Conservation (phyloP, 257 asterid genomes). For the Penstemon eatonii region DNA sequence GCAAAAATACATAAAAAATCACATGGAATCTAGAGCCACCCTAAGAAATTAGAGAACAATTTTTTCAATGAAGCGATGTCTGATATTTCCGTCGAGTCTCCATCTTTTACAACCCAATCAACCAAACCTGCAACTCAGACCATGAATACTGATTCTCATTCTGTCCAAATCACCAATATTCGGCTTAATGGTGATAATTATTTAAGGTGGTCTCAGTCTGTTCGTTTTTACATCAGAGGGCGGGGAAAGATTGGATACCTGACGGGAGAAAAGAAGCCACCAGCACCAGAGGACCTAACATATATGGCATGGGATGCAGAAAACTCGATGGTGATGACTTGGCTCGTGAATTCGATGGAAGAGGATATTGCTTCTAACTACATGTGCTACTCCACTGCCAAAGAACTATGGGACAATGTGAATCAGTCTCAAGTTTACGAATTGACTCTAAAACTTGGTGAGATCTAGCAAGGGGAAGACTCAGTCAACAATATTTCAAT, state of each 20-base stretch:
- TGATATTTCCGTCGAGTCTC: no score
- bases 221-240: not conserved
- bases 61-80: no score
- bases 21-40: no score
- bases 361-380: not conserved
- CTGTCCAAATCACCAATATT: not conserved
- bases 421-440: not conserved
- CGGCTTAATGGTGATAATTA: not conserved
- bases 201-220: not conserved
- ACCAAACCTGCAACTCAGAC: not conserved
- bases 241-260: not conserved
- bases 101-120: not conserved
- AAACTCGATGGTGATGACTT: not conserved
- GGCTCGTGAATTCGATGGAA: not conserved
- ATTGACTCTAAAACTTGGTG: constrained; percentile 2
- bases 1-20: no score
- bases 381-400: constrained; percentile 2
- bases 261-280: not conserved
- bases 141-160: not conserved
- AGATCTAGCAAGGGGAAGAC: not conserved
- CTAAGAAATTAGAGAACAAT: no score
- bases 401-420: not conserved
- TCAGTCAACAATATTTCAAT: no score
- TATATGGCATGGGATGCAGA: not conserved
- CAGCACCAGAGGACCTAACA: not conserved